Percentiles rank a stretch among this genome's conserved stretches.
Conservation (phyloP, 2,329 filamentous ascomycete species). For the Diaporthe ilicicola region DNA sequence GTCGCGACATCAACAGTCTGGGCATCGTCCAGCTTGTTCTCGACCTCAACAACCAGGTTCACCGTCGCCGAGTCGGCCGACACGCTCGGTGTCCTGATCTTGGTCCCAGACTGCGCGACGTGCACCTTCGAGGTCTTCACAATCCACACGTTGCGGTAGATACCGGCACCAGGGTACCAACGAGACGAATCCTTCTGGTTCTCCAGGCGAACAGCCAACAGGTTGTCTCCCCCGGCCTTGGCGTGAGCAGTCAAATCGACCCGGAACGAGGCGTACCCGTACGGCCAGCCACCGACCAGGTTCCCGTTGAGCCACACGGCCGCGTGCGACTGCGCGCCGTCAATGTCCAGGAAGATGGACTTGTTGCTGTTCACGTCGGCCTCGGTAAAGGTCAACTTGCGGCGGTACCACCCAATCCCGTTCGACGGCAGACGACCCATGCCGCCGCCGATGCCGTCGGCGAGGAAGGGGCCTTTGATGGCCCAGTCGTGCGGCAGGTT, state of each 20-base stretch:
- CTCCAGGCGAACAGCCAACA: constrained; percentile 59
- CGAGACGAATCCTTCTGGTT: constrained; percentile 57
- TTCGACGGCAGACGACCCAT: constrained; percentile 56
- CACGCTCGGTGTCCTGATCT: constrained; percentile 54
- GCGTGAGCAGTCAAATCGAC: constrained; percentile 56
- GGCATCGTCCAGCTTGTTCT: constrained; percentile 49
- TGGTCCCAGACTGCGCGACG: constrained; percentile 59
- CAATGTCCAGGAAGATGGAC: constrained; percentile 55
- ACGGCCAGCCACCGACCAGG: constrained; percentile 61
- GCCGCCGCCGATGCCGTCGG: constrained; percentile 47
- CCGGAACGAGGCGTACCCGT: constrained; percentile 59
- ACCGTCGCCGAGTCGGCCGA: constrained; percentile 54
- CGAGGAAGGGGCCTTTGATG: constrained; percentile 53
- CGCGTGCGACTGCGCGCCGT: constrained; percentile 61
- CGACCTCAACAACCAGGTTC: constrained; percentile 54
- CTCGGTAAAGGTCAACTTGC: constrained; percentile 43
- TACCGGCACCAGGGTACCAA: constrained; percentile 63
- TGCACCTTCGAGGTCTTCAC: constrained; percentile 55
- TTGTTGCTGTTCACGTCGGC: constrained; percentile 45
- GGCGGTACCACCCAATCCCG: constrained; percentile 62
- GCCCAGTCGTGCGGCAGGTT: constrained; percentile 59
- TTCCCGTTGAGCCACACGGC: constrained; percentile 60
- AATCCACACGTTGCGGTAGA: constrained; percentile 65
- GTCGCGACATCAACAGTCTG: constrained; percentile 50
- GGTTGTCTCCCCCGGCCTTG: constrained; percentile 46